A percentile compares a stretch with the other conserved stretches of the same genome.
Conservation (phyloP, 192 early-diverging fungal species). For the Backusella tarrabulga region DNA sequence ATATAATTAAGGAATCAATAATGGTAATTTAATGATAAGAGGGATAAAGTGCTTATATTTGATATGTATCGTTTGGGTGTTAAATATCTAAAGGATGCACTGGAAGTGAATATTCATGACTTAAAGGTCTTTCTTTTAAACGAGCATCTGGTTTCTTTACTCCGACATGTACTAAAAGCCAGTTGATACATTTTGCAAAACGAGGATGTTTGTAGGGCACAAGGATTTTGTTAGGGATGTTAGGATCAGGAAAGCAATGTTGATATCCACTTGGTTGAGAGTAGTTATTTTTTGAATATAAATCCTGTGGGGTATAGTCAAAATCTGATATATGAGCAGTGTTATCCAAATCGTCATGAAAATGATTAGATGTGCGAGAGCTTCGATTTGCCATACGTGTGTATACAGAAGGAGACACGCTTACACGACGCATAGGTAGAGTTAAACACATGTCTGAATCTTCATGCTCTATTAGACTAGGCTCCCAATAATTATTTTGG, state of each 20-base stretch:
- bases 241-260: not conserved
- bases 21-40: not conserved
- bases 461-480: not conserved
- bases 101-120: not conserved
- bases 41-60: not conserved
- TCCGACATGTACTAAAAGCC: not conserved
- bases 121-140: not conserved
- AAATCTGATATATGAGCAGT: not conserved
- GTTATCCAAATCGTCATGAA: not conserved
- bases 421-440: conserved; percentile 8
- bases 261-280: not conserved
- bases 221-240: not conserved
- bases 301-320: not conserved
- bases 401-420: not conserved
- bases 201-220: not conserved
- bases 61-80: not conserved
- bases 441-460: not conserved
- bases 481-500: not conserved
- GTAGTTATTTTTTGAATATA: not conserved
- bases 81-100: not conserved
- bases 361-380: not conserved
- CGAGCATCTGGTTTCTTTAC: not conserved
- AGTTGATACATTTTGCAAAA: not conserved
- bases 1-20: not conserved
- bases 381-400: not conserved